Evolutionary conservation across 805 yeast genomes (phyloP).

Genomic region (Gaillardinia entomophila): DNA sequence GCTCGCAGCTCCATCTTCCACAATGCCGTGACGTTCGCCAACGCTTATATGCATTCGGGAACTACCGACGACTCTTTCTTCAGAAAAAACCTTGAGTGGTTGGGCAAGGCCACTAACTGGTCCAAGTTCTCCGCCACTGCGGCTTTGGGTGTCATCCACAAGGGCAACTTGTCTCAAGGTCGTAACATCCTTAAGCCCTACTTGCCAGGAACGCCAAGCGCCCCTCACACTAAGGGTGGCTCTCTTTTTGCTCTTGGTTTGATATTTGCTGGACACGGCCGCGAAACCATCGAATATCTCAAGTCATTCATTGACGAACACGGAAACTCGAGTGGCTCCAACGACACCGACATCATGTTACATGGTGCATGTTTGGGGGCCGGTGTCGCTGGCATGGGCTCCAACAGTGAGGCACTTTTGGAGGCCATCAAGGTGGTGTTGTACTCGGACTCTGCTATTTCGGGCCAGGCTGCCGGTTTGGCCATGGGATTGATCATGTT

Average conservation of each 20-base stretch:
- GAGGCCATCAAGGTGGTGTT: constrained; percentile 80
- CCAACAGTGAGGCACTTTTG: constrained; percentile 65
- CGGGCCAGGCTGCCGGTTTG: constrained; percentile 95
- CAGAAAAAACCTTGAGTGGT: constrained; percentile 87
- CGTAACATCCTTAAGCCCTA: constrained; percentile 82
- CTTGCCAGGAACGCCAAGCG: constrained; percentile 73
- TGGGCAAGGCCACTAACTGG: constrained; percentile 98
- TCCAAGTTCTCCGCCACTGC: constrained; percentile 97
- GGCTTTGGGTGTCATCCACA: constrained; percentile 94
- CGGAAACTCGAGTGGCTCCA: constrained; percentile 59
- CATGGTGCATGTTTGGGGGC: constrained; percentile 96
- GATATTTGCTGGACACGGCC: constrained; percentile 93
- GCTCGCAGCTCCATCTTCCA: constrained; percentile 93
- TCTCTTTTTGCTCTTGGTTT: constrained; percentile 89
- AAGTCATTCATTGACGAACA: constrained; percentile 64
- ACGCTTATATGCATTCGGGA: constrained; percentile 93
- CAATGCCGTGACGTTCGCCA: constrained; percentile 90
- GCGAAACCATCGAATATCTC: constrained; percentile 75
- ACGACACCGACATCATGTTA: constrained; percentile 72
- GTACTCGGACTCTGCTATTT: constrained; percentile 85
- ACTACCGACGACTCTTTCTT: constrained; percentile 93
- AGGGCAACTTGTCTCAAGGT: constrained; percentile 91
- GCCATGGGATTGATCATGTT: constrained; percentile 95
- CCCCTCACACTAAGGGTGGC: constrained; percentile 93
- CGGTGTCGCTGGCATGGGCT: constrained; percentile 96